Evolutionary conservation across 495 filamentous ascomycete genomes (phyloP).

Genomic region (Aspergillus carlsbadensis): DNA sequence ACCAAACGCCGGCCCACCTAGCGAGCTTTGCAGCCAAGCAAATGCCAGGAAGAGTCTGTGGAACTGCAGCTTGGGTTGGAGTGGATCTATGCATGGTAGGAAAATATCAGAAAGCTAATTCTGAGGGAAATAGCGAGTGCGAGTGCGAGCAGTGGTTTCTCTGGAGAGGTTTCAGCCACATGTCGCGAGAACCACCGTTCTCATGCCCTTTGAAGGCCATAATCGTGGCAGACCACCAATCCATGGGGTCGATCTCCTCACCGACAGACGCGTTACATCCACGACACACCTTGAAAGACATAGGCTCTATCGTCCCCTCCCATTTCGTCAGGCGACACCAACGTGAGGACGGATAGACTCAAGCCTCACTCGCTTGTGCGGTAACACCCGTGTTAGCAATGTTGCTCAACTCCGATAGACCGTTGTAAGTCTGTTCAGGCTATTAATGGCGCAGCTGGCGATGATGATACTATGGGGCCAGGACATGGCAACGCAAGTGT

Average conservation of each 20-base stretch:
- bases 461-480: constrained; percentile 8
- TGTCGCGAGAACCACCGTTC: neutral
- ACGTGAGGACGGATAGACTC: constrained; percentile 9
- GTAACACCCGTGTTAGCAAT: constrained; percentile 21
- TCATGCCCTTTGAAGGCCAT: neutral
- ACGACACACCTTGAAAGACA: constrained; percentile 3
- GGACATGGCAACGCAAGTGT: neutral
- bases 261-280: constrained; percentile 5
- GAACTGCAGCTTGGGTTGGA: constrained; percentile 11
- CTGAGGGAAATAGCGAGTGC: neutral
- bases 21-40: constrained; percentile 7
- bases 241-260: neutral
- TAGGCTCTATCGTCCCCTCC: constrained; percentile 8
- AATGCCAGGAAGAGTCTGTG: constrained; percentile 1
- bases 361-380: constrained; percentile 14
- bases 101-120: neutral
- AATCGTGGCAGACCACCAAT: neutral
- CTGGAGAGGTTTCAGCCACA: constrained; percentile 6
- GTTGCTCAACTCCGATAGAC: constrained; percentile 17
- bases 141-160: neutral
- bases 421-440: neutral
- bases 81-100: constrained; percentile 7
- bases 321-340: constrained; percentile 18
- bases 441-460: constrained; percentile 5
- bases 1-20: constrained; percentile 19